Percentiles rank a stretch among this genome's conserved stretches.
phyloP scores from a whole-genome alignment of 768 basidiomycete genomes.

The Leccinum sublutescens region DNA sequence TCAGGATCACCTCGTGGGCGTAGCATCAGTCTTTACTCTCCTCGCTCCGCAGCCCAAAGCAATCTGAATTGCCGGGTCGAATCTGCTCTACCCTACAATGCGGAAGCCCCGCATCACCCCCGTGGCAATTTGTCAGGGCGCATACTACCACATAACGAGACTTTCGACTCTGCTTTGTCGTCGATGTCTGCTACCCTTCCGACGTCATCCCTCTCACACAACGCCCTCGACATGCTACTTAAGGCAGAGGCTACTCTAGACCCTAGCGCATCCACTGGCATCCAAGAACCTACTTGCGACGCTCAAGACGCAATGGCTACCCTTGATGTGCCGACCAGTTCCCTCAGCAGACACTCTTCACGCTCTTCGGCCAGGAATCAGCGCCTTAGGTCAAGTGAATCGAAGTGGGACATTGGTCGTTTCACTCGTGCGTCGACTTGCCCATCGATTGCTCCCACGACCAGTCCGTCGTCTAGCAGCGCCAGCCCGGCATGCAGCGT shows the following conservation, averaged over 20 bases:
- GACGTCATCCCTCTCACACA: slow-evolving; percentile 34
- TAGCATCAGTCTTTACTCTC: slow-evolving; percentile 34
- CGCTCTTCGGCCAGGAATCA: slow-evolving; percentile 30
- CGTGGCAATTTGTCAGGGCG: slow-evolving; percentile 25
- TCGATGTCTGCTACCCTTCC: slow-evolving; percentile 25
- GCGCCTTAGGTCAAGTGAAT: slow-evolving; percentile 24
- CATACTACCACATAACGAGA: slow-evolving; percentile 24
- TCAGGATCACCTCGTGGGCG: slow-evolving; percentile 32
- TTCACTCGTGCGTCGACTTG: slow-evolving; percentile 30
- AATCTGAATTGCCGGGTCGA: slow-evolving; percentile 18
- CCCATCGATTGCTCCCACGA: slow-evolving; percentile 25
- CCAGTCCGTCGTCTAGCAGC: slow-evolving; percentile 24
- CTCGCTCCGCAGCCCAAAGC: slow-evolving; percentile 27
- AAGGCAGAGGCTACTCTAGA: slow-evolving; percentile 28
- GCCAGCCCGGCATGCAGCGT: slow-evolving; percentile 27
- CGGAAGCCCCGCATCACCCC: slow-evolving; percentile 31
- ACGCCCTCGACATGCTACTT: slow-evolving; percentile 34
- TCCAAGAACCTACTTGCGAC: slow-evolving; percentile 20
- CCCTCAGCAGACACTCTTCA: slow-evolving; percentile 31
- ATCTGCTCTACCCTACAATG: slow-evolving; percentile 29
- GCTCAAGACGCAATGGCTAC: slow-evolving; percentile 22
- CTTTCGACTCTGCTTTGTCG: slow-evolving; percentile 23
- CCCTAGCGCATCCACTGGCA: slow-evolving; percentile 4
- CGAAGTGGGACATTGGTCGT: slow-evolving; percentile 30
- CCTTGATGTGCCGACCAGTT: slow-evolving; percentile 23